Evolutionary conservation across 495 filamentous ascomycete species (phyloP), one percentile per base, ranked within the genome.

Genomic region (Daldinia caldariorum): DNA sequence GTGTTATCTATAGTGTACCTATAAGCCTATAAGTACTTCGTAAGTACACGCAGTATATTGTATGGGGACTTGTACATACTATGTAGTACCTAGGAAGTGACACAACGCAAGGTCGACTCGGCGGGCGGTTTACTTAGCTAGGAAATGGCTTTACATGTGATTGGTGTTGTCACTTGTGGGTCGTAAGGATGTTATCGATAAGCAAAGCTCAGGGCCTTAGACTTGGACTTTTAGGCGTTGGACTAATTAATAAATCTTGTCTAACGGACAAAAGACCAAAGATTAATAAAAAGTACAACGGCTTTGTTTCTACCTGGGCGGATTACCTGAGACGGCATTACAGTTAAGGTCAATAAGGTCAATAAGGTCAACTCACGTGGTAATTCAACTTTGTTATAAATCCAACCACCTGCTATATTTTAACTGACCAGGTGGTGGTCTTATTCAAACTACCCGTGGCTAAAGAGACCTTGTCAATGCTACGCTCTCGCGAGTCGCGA

Each of bases 101-200:
- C 26, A 26, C 3, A 26, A 26, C 26, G 3, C 26, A 26, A 26
- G 1, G 26, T 26, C 26, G 26, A 26, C 1, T 26, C 26, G 26
- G 3, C 26, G n/a, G n/a, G n/a, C n/a, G n/a, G n/a, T n/a, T n/a
- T 43, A 43, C 39, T 31, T 5, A 51, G 49, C 22, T 51, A 51
- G 49, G 49, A 32, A 53, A 37, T 61, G 6, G 4, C 35, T 65
- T 65, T 39, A 34, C 61, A 70, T 70, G 67, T 70, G 67, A 70
- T 70, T 65, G 67, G 67, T 61, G 67, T 18, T 41, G 57, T 65
- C 47, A 65, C 45, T 47, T 47, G 26, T 50, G 38, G 55, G 61
- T 57, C 61, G 8, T 7, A 6, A 50, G 22, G 0, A 0, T 5
- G 20, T 63, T 72, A 72, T 72, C 69, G 69, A 72, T 72, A 68